Evolutionary conservation across 1,284 basidiomycete species (phyloP), one percentile per base, ranked within the genome.

Genomic region (Wallemia mellicola): DNA sequence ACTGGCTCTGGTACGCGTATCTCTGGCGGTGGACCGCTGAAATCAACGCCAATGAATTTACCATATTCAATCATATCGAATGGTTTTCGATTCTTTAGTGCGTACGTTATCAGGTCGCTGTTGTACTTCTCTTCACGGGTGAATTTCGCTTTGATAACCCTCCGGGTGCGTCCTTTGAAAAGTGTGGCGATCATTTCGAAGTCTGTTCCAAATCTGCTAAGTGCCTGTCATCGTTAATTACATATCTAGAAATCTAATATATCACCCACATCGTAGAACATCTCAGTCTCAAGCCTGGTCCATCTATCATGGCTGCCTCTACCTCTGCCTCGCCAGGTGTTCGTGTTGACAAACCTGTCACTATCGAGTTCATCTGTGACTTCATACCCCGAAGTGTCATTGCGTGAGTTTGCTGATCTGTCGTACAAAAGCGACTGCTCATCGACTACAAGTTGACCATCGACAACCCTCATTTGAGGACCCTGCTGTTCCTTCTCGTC

Each of bases 101-200:
- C 67, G 2, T 60, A 59, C 2, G 67, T 67, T 28, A 69, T 64
- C 24, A 59, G 28, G 24, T 63, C 74, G 26, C 79, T 75, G 66
- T 87, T 81, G 65, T 76, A 79, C 70, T 78, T 83, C 67, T 91
- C 87, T 68, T 91, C 86, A 0, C 79, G 75, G 65, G 83, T 86
- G 73, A 86, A 91, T 68, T 92, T 92, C 66, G 82, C 82, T 70
- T 87, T 87, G 70, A 88, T 88, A 56, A 85, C 80, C 64, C 82
- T 83, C 19, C 87, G 76, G 65, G 84, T 82, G n/a, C 87, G 79
- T 19, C 81, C 81, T 27, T 86, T 85, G 30, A 91, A 75, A 11
- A 88, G 75, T 62, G 81, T 80, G 1, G 86, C 82, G 60, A 91
- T 87, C 61, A 91, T 77, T 67, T 91, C 86, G 66, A 89, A 91